Evolutionary conservation across 2,329 filamentous ascomycete species (phyloP).

Genomic region (Penicillium sumatraense): DNA sequence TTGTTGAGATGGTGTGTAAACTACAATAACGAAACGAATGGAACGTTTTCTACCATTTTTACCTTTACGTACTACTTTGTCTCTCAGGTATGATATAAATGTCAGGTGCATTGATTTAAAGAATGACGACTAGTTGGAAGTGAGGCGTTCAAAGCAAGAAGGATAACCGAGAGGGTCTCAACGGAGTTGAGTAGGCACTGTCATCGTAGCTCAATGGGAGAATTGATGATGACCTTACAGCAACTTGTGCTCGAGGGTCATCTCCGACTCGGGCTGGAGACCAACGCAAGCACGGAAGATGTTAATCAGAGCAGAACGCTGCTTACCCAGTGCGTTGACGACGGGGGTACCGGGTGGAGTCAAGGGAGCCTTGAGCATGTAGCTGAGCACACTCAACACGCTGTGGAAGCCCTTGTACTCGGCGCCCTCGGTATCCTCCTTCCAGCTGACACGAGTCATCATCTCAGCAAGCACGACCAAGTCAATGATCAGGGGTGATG

Average conservation of each 20-base stretch:
- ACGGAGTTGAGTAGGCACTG: background rate
- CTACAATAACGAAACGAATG: no score
- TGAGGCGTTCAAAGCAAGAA: background rate
- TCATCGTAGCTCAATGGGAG: background rate
- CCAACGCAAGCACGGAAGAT: slow-evolving; percentile 98
- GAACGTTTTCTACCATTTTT: no score
- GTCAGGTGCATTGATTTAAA: slow-evolving; percentile 19
- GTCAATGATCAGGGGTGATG: slow-evolving; percentile 96
- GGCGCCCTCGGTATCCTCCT: slow-evolving; percentile 61
- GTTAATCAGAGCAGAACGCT: slow-evolving; percentile 91
- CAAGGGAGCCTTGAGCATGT: slow-evolving; percentile 95
- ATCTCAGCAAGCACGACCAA: slow-evolving; percentile 91
- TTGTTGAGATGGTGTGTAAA: no score
- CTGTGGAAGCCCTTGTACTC: slow-evolving; percentile 95
- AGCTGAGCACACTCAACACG: slow-evolving; percentile 94
- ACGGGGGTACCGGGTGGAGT: slow-evolving; percentile 95
- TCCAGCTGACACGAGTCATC: slow-evolving; percentile 98
- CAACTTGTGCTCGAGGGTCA: slow-evolving; percentile 99
- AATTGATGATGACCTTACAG: slow-evolving; percentile 57
- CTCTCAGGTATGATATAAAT: background rate
- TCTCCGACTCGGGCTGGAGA: slow-evolving; percentile 95
- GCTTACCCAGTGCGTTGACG: slow-evolving; percentile 93
- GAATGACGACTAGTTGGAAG: slow-evolving; percentile 35
- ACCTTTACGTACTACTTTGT: background rate
- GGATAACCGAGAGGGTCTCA: background rate